These are phyloP conservation scores for Zasmidium cellare DNA, from an alignment of 2,329 filamentous ascomycete genomes.

Conservation along the genomic window DNA sequence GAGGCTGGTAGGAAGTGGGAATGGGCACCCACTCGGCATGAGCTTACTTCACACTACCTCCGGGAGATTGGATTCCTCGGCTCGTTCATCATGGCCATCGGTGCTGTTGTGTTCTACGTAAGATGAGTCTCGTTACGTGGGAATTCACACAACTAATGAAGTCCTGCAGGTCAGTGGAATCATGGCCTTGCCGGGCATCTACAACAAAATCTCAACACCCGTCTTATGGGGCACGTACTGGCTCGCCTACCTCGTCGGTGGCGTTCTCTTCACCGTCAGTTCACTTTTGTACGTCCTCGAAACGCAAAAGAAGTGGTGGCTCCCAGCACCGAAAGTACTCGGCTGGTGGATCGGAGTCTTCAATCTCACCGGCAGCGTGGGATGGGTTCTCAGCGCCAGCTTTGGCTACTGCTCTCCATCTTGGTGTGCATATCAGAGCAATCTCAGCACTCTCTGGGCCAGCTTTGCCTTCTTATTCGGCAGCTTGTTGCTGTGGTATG, in stretches of 20 bases:
- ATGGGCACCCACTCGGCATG: constrained; percentile 26
- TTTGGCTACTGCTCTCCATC: constrained; percentile 28
- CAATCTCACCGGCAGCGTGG: constrained; percentile 30
- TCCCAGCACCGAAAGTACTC: constrained; percentile 24
- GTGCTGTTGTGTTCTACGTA: constrained; percentile 28
- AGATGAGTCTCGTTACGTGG: not conserved
- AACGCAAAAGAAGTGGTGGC: constrained; percentile 32
- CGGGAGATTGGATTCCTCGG: constrained; percentile 33
- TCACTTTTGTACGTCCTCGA: constrained; percentile 32
- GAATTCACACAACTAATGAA: not conserved
- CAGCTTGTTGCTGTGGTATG: constrained; percentile 32
- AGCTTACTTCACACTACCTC: constrained; percentile 28
- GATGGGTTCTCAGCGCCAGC: constrained; percentile 28
- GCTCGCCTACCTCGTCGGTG: constrained; percentile 30
- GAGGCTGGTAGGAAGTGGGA: constrained; percentile 24
- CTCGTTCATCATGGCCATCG: constrained; percentile 27
- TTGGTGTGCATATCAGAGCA: constrained; percentile 31
- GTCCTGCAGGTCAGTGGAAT: constrained; percentile 26
- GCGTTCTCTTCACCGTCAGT: constrained; percentile 27
- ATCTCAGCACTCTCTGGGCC: constrained; percentile 26
- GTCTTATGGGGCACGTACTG: constrained; percentile 25
- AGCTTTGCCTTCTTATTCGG: constrained; percentile 34
- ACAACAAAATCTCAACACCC: constrained; percentile 15
- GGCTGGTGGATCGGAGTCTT: constrained; percentile 33
- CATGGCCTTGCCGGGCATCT: constrained; percentile 30